Base-by-base conservation (phyloP, 2,329 filamentous ascomycete species). In the Hortaea werneckii region DNA sequence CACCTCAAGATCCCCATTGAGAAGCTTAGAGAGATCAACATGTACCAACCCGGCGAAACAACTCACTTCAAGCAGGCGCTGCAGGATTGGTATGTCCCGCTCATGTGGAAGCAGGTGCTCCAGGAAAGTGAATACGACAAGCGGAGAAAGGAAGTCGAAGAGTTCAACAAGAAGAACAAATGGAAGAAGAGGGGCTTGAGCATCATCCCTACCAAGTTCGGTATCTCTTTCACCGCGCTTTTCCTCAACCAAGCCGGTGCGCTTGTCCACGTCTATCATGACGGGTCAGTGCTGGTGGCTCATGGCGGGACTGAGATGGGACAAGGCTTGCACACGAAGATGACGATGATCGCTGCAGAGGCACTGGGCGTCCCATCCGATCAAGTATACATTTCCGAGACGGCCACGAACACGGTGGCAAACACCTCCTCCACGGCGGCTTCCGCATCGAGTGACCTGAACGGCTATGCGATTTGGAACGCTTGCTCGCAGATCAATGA, bases 291-390 rank as follows among this genome's bases (percentile, higher is more conserved):
- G 9, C 76, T 98, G 1, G 84, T 98, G 6, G 92, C 92, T 1
- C 92, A 98, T 58, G 92, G 92, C 44, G 92, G 92, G 50, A 95
- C 88, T 0, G 92, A 98, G 67, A 98, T 98, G 92, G 92, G 92
- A 4, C 92, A 98, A 67, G 92, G 92, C 2, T 74, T 98, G 8
- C 86, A 98, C 67, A 96, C 92, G 5, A 98, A 98, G 70, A 95
- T 96, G 82, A 83, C 79, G 37, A 92, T 94, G 77, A 88, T 98
- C 48, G 88, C 90, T 1, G 92, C 92, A 1, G 86, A 98, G 67
- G 86, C 90, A 1, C 78, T 98, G 1, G 68, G 78, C 27, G 84
- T 96, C 0, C 87, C 90, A 0, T 74, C 89, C 46, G 79, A 85
- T 11, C 77, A 77, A 52, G 86, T 98, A 45, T 87, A 85, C 70